Percentiles rank a stretch among this genome's conserved stretches.
Conservation (phyloP, 2,329 filamentous ascomycete species). For the Colletotrichum salicis region DNA sequence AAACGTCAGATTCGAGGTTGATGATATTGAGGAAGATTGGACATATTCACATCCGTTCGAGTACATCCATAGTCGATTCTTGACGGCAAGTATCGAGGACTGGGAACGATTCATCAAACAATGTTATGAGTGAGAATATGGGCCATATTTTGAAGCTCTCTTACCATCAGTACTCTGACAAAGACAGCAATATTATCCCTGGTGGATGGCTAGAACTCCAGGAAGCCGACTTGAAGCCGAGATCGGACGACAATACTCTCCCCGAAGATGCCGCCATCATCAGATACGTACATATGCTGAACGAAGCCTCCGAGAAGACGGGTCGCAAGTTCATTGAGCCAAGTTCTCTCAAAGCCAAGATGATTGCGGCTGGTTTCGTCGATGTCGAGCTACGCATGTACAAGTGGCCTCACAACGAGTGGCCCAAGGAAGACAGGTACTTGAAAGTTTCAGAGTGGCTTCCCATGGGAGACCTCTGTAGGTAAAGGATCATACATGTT, state of each 20-base stretch:
- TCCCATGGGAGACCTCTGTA: neutral
- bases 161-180: neutral
- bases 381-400: constrained; percentile 30
- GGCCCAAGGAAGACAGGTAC: constrained; percentile 24
- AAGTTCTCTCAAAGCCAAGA: constrained; percentile 40
- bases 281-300: constrained; percentile 38
- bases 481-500: constrained; percentile 41
- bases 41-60: constrained; percentile 60
- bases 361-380: constrained; percentile 41
- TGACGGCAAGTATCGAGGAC: constrained; percentile 61
- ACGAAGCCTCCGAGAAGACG: constrained; percentile 36
- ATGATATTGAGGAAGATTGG: constrained; percentile 66
- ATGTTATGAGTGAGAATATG: constrained; percentile 47
- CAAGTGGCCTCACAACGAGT: constrained; percentile 36
- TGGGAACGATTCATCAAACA: constrained; percentile 58
- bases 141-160: no score
- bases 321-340: constrained; percentile 42
- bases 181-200: constrained; percentile 46
- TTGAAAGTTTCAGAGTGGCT: neutral
- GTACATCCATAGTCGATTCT: constrained; percentile 63
- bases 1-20: constrained; percentile 65
- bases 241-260: constrained; percentile 38
- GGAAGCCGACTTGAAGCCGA: constrained; percentile 42
- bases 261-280: constrained; percentile 24
- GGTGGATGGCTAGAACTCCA: constrained; percentile 55